Conservation (phyloP, 2,329 filamentous ascomycete species). For the Arthroderma sp. region DNA sequence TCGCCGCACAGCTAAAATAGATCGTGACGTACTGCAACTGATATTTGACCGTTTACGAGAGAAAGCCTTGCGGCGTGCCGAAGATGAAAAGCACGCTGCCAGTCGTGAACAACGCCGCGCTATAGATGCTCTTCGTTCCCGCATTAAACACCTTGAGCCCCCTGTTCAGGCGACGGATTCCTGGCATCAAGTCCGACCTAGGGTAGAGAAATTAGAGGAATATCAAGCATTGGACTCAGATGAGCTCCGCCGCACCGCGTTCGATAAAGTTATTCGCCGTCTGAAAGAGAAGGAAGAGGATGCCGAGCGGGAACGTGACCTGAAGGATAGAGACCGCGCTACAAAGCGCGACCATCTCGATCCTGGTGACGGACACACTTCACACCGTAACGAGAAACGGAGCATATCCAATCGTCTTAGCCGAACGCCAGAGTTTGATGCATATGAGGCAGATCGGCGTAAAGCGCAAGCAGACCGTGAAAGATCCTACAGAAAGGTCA, state of each 20-base stretch:
- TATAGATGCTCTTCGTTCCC: conserved; percentile 69
- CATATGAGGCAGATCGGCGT: conserved; percentile 88
- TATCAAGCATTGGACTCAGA: conserved; percentile 73
- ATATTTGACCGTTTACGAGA: conserved; percentile 83
- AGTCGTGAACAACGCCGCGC: conserved; percentile 78
- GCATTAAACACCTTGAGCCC: conserved; percentile 82
- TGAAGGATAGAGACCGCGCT: conserved; percentile 43
- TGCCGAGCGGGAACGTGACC: conserved; percentile 47
- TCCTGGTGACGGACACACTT: conserved; percentile 15
- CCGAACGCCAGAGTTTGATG: conserved; percentile 80
- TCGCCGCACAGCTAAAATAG: conserved; percentile 75
- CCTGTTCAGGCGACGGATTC: conserved; percentile 64
- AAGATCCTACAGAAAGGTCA: conserved; percentile 78
- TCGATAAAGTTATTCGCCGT: conserved; percentile 82
- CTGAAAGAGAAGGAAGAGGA: conserved; percentile 87
- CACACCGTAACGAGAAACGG: conserved; percentile 25
- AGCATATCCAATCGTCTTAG: conserved; percentile 47
- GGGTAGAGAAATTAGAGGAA: conserved; percentile 68
- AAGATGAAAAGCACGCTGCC: conserved; percentile 68
- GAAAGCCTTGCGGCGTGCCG: conserved; percentile 66
- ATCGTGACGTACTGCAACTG: conserved; percentile 61
- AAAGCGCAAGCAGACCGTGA: conserved; percentile 90
- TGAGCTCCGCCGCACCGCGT: conserved; percentile 66
- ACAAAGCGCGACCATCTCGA: conserved; percentile 38
- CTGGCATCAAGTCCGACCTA: conserved; percentile 74